Base-by-base conservation (phyloP, 805 yeast genomes). In the Saitoella complicata region DNA sequence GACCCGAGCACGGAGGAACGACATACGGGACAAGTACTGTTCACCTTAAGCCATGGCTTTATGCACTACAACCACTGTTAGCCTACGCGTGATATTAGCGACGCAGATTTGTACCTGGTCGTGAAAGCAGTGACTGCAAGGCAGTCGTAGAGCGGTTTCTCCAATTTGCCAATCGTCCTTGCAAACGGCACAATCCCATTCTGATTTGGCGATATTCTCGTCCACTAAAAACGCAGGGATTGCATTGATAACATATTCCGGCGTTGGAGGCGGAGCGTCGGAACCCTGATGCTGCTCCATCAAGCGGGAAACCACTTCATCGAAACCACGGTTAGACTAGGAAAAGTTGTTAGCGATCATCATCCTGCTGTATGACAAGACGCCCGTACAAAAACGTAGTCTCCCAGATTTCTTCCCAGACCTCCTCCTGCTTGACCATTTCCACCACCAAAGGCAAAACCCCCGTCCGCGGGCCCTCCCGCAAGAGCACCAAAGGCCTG, bases 11-110 rank as follows among this genome's bases (percentile, higher is more conserved):
- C 21, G 21, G 21, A 21, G 4, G 21, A 21, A 21, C 21, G 45
- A 38, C 51, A 50, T 8, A 47, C 41, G n/a, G 53, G 57, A 38
- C 55, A 52, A 8, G 55, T 45, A 29, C 45, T 51, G 6, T 54
- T 42, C 8, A 47, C 41, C n/a, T 36, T 34, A 7, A 52, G 45
- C 55, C 55, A 52, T n/a, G 47, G 53, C 9, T 42, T 46, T 8
- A 52, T 48, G 32, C 55, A 52, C 8, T 37, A 39, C n/a, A 48
- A 37, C 21, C 21, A 21, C 21, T 21, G 21, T 21, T 21, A 21
- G 21, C 4, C 21, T 21, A 21, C 21, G 21, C 21, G 21, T 21
- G 21, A 21, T 21, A 21, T 21, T 3, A 21, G 21, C 21, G 4
- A 4, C 21, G 21, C 21, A 21, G 21, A 21, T 21, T 21, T 21